phyloP scores from a whole-genome alignment of 2,329 filamentous ascomycete species.

The Aspergillus pseudotamarii region DNA sequence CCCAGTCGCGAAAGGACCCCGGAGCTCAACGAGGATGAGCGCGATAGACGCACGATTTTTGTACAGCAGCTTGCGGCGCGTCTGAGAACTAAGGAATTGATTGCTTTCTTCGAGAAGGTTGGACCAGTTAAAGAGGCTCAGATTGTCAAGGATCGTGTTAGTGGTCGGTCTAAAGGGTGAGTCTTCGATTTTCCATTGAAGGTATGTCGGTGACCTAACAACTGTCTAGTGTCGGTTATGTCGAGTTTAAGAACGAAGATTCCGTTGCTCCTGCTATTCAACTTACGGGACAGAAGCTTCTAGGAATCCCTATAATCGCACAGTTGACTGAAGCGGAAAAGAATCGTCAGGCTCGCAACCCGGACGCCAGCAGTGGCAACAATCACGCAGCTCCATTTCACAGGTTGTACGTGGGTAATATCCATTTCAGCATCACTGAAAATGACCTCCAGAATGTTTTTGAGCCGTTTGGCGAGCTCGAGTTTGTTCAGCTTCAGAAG shows the following conservation, averaged over 20 bases:
- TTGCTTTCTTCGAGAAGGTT: slow-evolving; percentile 92
- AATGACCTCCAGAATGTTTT: slow-evolving; percentile 94
- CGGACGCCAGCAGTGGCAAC: slow-evolving; percentile 67
- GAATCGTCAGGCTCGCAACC: slow-evolving; percentile 90
- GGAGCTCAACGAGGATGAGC: slow-evolving; percentile 88
- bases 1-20: slow-evolving; percentile 54
- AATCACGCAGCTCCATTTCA: slow-evolving; percentile 92
- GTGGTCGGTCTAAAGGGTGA: slow-evolving; percentile 95
- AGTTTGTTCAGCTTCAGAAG: slow-evolving; percentile 96
- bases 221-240: slow-evolving; percentile 84
- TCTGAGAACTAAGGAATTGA: slow-evolving; percentile 87
- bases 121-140: slow-evolving; percentile 95
- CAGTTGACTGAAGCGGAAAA: slow-evolving; percentile 99
- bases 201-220: slow-evolving; percentile 9
- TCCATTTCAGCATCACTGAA: slow-evolving; percentile 99
- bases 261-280: slow-evolving; percentile 91
- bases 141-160: slow-evolving; percentile 97
- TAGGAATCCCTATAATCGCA: slow-evolving; percentile 98
- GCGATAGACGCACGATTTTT: slow-evolving; percentile 94
- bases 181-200: slow-evolving; percentile 34
- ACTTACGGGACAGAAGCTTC: slow-evolving; percentile 96
- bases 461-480: slow-evolving; percentile 94
- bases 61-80: slow-evolving; percentile 97
- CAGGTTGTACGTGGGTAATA: slow-evolving; percentile 97
- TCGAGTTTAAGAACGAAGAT: slow-evolving; percentile 97